Evolutionary conservation across 768 basidiomycete species (phyloP).

Genomic region (Suillus clintonianus): DNA sequence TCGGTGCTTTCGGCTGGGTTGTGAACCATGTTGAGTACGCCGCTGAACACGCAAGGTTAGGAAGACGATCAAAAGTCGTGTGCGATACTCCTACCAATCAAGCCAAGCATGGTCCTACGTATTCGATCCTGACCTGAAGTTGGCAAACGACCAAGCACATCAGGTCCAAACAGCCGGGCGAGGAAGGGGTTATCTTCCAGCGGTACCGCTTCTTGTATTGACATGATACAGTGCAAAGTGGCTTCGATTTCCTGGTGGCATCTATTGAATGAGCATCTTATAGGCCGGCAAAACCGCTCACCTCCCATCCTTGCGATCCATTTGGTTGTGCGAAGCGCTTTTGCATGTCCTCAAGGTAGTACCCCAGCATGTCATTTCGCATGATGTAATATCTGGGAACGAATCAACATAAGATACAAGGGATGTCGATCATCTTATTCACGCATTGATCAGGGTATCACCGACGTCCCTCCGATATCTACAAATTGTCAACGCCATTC

Average conservation of each 20-base stretch:
- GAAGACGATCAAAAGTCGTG: not conserved
- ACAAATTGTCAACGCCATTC: constrained; percentile 9
- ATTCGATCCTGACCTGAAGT: constrained; percentile 63
- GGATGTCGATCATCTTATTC: constrained; percentile 26
- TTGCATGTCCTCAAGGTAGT: constrained; percentile 62
- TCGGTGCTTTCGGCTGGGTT: constrained; percentile 39
- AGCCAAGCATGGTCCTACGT: constrained; percentile 68
- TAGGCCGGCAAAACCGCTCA: constrained; percentile 25
- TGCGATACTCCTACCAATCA: constrained; percentile 63
- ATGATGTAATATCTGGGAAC: constrained; percentile 78
- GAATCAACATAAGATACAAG: constrained; percentile 10
- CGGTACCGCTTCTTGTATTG: constrained; percentile 84
- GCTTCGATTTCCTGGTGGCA: constrained; percentile 76
- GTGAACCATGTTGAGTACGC: constrained; percentile 83
- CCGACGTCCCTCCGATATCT: constrained; percentile 87
- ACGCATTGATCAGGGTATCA: constrained; percentile 89
- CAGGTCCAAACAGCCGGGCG: constrained; percentile 66
- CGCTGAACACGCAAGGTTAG: constrained; percentile 39
- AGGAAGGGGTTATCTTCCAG: constrained; percentile 56
- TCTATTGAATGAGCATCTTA: not conserved
- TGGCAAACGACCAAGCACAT: constrained; percentile 70
- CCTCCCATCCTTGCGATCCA: constrained; percentile 73
- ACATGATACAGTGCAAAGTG: constrained; percentile 81
- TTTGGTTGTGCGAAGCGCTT: constrained; percentile 50
- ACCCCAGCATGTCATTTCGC: constrained; percentile 78